These are phyloP conservation scores for Ziziphus jujuba DNA, from an alignment of 306 rosid species.

Conservation along the genomic window DNA sequence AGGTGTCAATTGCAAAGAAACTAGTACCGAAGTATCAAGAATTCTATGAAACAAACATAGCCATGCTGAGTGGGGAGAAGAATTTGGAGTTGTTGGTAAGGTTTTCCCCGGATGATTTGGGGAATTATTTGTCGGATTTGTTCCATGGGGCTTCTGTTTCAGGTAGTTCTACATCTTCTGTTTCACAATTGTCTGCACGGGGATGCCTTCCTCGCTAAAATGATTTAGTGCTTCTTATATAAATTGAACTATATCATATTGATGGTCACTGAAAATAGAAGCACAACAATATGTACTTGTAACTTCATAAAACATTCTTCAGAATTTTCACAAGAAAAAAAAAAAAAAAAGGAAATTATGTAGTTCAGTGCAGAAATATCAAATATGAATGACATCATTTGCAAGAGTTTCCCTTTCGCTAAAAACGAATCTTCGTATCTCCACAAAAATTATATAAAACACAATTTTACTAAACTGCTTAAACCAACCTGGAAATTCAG, in stretches of 20 bases:
- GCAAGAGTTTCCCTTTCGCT: background rate
- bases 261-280: background rate
- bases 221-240: background rate
- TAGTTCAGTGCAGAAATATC: background rate
- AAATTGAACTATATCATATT: constrained; percentile 7
- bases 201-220: constrained; percentile 14
- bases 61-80: constrained; percentile 18
- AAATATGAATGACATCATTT: constrained; percentile 4
- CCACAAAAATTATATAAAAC: too few relatives aligned
- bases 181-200: constrained; percentile 11
- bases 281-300: background rate
- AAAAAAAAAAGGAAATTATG: background rate
- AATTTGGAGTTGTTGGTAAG: constrained; percentile 28
- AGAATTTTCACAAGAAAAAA: background rate
- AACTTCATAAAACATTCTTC: background rate
- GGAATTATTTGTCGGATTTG: constrained; percentile 55
- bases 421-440: too few relatives aligned
- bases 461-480: background rate
- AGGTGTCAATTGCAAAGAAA: constrained; percentile 42
- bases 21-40: constrained; percentile 35
- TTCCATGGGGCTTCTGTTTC: constrained; percentile 40
- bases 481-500: background rate
- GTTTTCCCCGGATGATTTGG: constrained; percentile 50
- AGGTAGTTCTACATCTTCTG: constrained; percentile 16
- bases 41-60: constrained; percentile 27